Evolutionary conservation across 2,329 filamentous ascomycete species (phyloP).

Genomic region (Ceratocystis cubensis): DNA sequence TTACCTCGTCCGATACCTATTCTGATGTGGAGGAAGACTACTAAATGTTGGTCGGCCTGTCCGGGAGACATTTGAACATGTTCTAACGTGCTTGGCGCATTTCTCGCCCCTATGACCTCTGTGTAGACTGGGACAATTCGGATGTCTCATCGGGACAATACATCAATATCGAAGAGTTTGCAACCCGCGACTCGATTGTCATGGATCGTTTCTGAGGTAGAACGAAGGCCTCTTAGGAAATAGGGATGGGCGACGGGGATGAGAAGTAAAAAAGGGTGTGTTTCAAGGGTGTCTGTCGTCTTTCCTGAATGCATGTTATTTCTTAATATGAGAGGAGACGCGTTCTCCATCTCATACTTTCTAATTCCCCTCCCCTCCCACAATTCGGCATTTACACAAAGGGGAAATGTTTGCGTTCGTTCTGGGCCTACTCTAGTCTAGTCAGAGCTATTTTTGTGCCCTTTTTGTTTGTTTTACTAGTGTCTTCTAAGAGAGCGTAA

Average conservation of each 20-base stretch:
- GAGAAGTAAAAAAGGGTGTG: background rate
- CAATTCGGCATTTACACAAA: no score
- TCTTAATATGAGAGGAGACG: background rate
- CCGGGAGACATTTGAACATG: constrained; percentile 12
- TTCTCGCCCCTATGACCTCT: background rate
- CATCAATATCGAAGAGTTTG: constrained; percentile 7
- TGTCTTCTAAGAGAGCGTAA: background rate
- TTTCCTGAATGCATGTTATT: background rate
- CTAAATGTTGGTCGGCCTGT: background rate
- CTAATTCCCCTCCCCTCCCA: background rate
- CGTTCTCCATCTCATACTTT: background rate
- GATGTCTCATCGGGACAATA: constrained; percentile 14
- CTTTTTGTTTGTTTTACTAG: background rate
- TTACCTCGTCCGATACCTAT: constrained; percentile 5
- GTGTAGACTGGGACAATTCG: constrained; percentile 14
- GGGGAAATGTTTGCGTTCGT: background rate
- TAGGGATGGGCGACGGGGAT: background rate
- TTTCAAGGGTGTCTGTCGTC: background rate
- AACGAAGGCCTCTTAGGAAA: background rate
- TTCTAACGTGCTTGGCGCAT: constrained; percentile 8
- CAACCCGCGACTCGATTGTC: background rate
- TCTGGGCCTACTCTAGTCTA: background rate
- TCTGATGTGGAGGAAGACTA: constrained; percentile 10
- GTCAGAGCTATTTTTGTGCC: background rate
- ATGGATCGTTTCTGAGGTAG: constrained; percentile 9